A percentile compares a stretch with the other conserved stretches of the same genome.
These are phyloP conservation scores for Davidsoniella australis DNA, from an alignment of 2,329 filamentous ascomycete genomes.

Conservation along the genomic window DNA sequence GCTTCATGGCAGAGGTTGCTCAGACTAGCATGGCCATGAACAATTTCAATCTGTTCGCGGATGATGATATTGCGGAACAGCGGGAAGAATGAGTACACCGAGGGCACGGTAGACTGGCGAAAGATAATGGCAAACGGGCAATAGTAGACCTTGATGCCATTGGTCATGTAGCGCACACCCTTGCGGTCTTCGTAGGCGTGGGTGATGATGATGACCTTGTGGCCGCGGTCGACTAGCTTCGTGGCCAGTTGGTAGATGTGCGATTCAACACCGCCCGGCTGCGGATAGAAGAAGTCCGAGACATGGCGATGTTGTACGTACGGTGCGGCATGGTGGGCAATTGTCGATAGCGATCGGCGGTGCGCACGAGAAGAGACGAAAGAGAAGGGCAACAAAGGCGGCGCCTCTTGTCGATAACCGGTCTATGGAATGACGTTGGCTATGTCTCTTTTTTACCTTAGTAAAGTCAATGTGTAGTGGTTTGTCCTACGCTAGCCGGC, in stretches of 20 bases:
- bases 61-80: conserved; percentile 95
- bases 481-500: too few species aligned
- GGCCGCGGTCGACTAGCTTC: conserved; percentile 90
- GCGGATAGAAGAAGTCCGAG: conserved; percentile 98
- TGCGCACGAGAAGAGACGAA: too few species aligned
- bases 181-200: conserved; percentile 85
- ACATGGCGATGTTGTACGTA: conserved; percentile 67
- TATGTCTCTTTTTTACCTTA: too few species aligned
- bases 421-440: too few species aligned
- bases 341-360: not conserved
- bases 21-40: conserved; percentile 89
- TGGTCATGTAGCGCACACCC: conserved; percentile 87
- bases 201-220: conserved; percentile 96
- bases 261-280: conserved; percentile 89
- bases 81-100: conserved; percentile 96
- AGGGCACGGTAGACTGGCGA: conserved; percentile 81
- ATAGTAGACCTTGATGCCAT: conserved; percentile 95
- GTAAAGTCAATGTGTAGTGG: too few species aligned
- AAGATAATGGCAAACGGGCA: conserved; percentile 94
- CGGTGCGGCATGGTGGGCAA: conserved; percentile 31
- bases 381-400: not conserved
- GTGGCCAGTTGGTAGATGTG: conserved; percentile 96
- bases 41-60: conserved; percentile 86
- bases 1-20: conserved; percentile 90
- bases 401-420: not conserved